Percentiles rank a stretch among this genome's conserved stretches.
Evolutionary conservation across 306 rosid genomes (phyloP).

Genomic region (Quercus aquifolioides): DNA sequence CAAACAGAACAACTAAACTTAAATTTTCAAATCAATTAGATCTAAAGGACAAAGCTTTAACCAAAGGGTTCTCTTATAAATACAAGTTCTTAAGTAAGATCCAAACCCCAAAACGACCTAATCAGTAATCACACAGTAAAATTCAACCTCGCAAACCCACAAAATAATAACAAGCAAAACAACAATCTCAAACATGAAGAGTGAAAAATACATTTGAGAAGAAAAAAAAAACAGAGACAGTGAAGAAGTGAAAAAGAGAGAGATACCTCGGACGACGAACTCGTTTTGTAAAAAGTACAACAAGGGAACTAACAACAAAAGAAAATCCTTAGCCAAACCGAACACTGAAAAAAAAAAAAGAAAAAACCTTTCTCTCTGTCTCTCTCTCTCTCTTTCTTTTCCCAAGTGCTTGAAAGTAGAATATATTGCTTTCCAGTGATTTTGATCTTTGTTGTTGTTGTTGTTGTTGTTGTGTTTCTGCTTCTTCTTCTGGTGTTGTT

Average conservation of each 20-base stretch:
- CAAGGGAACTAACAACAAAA: background rate
- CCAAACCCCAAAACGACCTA: constrained; percentile 4
- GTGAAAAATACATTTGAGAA: background rate
- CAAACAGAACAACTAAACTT: constrained; percentile 1
- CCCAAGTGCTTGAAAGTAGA: background rate
- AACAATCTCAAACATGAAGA: background rate
- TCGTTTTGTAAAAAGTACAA: background rate
- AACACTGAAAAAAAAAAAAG: background rate
- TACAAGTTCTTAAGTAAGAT: background rate
- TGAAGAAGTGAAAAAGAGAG: background rate
- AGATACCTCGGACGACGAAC: constrained; percentile 13
- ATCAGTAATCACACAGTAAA: constrained; percentile 3
- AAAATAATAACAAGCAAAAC: background rate
- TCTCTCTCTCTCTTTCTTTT: background rate
- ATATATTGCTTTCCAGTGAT: background rate
- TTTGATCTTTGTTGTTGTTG: background rate
- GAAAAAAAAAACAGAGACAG: background rate
- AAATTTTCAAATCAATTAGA: constrained; percentile 16
- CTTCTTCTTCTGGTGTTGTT: too few relatives aligned
- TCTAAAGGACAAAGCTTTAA: constrained; percentile 18
- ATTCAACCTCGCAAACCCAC: background rate
- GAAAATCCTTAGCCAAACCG: constrained; percentile 7
- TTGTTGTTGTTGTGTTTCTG: background rate
- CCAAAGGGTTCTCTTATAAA: background rate
- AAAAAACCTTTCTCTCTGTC: background rate